These are phyloP conservation scores for Boechera divaricarpa DNA, from an alignment of 345 rosid genomes.

Conservation along the genomic window DNA sequence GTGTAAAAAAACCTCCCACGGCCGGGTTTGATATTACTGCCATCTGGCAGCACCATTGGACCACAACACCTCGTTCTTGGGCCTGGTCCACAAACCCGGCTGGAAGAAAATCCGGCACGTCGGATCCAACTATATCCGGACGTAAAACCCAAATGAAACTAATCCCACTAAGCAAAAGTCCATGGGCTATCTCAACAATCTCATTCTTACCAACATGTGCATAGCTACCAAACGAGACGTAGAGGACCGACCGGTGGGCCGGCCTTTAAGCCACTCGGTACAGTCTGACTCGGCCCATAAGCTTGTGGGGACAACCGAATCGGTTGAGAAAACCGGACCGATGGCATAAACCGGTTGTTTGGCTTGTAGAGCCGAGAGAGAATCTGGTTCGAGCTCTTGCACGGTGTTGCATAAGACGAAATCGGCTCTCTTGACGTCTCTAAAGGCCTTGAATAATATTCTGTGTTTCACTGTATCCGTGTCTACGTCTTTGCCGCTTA, in stretches of 20 bases:
- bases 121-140: conserved; percentile 64
- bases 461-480: no score
- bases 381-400: conserved; percentile 58
- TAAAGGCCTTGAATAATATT: no score
- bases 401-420: conserved; percentile 56
- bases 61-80: conserved; percentile 52
- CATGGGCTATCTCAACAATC: conserved; percentile 57
- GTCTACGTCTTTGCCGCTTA: no score
- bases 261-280: conserved; percentile 56
- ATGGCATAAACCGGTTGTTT: conserved; percentile 56
- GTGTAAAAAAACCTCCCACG: conserved; percentile 72
- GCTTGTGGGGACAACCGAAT: conserved; percentile 58
- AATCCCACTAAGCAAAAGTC: conserved; percentile 53
- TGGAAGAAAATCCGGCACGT: conserved; percentile 54
- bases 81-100: conserved; percentile 48
- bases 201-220: conserved; percentile 54
- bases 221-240: conserved; percentile 65
- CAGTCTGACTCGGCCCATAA: conserved; percentile 73
- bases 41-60: conserved; percentile 67
- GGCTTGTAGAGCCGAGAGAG: conserved; percentile 55
- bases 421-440: no score
- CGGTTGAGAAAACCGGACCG: conserved; percentile 65
- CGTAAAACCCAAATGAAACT: conserved; percentile 65
- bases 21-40: conserved; percentile 54
- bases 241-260: conserved; percentile 55